Evolutionary conservation across 1,284 basidiomycete species (phyloP).

Genomic region (Phlebopus sp.): DNA sequence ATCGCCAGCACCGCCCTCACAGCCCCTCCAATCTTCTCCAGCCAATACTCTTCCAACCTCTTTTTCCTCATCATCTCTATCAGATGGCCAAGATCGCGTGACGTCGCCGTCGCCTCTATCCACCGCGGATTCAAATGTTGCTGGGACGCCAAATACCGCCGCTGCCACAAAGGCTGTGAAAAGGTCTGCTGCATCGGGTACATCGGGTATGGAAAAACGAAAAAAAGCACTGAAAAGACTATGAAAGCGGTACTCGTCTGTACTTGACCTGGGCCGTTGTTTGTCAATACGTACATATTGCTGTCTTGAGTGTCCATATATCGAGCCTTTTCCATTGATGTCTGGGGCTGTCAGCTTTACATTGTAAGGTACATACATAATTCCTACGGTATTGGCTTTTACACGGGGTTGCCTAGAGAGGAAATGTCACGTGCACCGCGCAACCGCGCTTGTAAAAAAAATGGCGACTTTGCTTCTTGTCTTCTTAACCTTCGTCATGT

Average conservation of each 20-base stretch:
- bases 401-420: no score
- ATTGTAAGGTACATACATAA: no score
- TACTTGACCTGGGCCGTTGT: not conserved
- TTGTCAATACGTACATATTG: not conserved
- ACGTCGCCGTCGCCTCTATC: conserved; percentile 61
- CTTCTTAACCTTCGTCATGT: conserved; percentile 14
- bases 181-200: conserved; percentile 53
- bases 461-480: not conserved
- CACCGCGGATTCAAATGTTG: conserved; percentile 66
- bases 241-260: conserved; percentile 30
- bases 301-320: not conserved
- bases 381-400: no score
- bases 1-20: conserved; percentile 34
- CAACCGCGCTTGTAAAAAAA: conserved; percentile 1
- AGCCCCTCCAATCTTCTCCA: conserved; percentile 35
- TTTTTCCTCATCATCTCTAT: conserved; percentile 36
- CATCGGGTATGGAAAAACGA: conserved; percentile 66
- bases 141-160: conserved; percentile 32
- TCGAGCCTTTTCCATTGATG: not conserved
- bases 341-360: not conserved
- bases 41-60: conserved; percentile 38
- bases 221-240: conserved; percentile 82
- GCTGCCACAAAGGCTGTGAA: conserved; percentile 60
- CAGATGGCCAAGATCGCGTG: conserved; percentile 53
- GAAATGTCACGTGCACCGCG: no score